Conservation (phyloP, 441 rosid species). For the California macrophylla region DNA sequence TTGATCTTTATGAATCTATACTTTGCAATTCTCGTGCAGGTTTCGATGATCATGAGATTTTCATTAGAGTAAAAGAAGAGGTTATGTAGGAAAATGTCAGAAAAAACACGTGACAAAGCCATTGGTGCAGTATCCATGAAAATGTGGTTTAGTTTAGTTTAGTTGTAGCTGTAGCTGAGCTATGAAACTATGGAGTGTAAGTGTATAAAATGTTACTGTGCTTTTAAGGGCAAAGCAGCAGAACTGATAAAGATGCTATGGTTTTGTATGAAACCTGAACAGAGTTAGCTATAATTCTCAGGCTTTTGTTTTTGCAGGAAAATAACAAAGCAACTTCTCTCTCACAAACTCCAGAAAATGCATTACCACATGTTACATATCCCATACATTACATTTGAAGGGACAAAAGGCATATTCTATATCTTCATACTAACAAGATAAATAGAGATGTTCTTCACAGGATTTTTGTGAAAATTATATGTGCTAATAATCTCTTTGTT, state of each 20-base stretch:
- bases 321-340: not conserved
- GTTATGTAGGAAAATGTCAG: conserved; percentile 28
- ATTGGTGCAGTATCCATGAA: not conserved
- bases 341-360: not conserved
- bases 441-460: not conserved
- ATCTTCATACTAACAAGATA: not conserved
- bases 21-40: conserved; percentile 36
- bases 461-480: no score
- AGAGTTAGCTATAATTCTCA: not conserved
- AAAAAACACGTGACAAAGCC: conserved; percentile 11
- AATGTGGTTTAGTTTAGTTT: not conserved
- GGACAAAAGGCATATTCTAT: not conserved
- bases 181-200: not conserved
- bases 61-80: conserved; percentile 31
- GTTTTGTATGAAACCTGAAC: not conserved
- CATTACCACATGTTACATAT: not conserved
- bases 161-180: not conserved
- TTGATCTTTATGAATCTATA: conserved; percentile 1
- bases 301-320: conserved; percentile 1
- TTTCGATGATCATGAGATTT: conserved; percentile 68
- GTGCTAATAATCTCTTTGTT: no score
- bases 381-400: not conserved
- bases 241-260: not conserved
- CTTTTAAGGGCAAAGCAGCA: not conserved
- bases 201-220: not conserved